A percentile compares a stretch with the other conserved stretches of the same genome.
These are phyloP conservation scores for Licmophora abbreviata DNA, from an alignment of 108 stramenopile genomes.

Conservation along the genomic window DNA sequence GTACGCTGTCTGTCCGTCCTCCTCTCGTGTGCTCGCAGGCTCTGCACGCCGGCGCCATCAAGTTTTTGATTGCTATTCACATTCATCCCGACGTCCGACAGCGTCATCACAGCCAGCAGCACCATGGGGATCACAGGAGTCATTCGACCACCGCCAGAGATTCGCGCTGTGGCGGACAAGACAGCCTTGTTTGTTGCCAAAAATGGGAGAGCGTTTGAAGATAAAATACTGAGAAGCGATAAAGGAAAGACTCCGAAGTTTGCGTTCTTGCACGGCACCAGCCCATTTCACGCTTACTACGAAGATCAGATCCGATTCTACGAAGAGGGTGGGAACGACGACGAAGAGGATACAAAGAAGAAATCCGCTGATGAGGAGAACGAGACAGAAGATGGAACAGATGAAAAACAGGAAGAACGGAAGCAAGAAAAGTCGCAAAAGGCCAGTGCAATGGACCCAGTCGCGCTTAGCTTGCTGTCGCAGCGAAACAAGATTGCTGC, in stretches of 20 bases:
- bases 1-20: too few species aligned
- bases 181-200: conserved; percentile 95
- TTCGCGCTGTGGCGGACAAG: conserved; percentile 92
- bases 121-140: conserved; percentile 74
- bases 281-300: conserved; percentile 97
- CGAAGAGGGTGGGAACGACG: conserved; percentile 60
- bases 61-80: too few species aligned
- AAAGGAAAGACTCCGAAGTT: conserved; percentile 94
- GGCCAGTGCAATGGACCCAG: conserved; percentile 66
- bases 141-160: conserved; percentile 96
- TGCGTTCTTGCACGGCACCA: conserved; percentile 86
- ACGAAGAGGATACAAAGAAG: conserved; percentile 42
- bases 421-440: conserved; percentile 18
- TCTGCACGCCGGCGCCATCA: too few species aligned
- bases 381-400: conserved; percentile 3
- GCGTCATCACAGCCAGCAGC: too few species aligned
- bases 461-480: conserved; percentile 54
- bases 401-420: conserved; percentile 20
- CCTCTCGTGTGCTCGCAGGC: too few species aligned
- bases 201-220: conserved; percentile 94
- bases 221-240: conserved; percentile 58
- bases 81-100: too few species aligned
- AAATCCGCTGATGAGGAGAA: conserved; percentile 21
- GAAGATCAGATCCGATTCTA: conserved; percentile 83
- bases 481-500: conserved; percentile 44